Base-by-base conservation (phyloP, 2,329 filamentous ascomycete species). In the Fusarium coffeatum region DNA sequence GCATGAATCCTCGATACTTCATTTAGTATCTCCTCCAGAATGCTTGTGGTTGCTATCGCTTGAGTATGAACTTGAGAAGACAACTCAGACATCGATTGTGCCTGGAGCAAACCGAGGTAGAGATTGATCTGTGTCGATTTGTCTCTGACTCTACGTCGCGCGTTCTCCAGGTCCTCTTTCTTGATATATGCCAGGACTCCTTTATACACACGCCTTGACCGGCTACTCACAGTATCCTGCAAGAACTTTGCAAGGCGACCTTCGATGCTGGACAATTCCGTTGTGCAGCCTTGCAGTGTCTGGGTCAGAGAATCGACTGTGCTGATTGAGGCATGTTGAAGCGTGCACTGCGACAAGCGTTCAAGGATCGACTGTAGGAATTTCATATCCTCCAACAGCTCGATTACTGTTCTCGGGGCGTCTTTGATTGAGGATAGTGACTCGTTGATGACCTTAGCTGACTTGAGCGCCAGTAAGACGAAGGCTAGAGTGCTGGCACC, bases 401-500 rank as follows among this genome's bases (percentile, higher is more conserved):
- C 63, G 6, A 28, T 25, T 1, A 55, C 43, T 45, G 25, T 37
- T 20, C 13, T 59, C 0, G 61, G 61, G 2, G 61, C 60, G 16
- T 60, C 61, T 37, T 49, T 59, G 48, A 66, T 65, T 11, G 42
- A 37, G 1, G 54, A 60, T 4, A 66, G 48, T 3, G 63, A 54
- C 41, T 66, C 63, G 27, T 66, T 47, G 13, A 66, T 32, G 16
- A 60, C 12, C 18, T 66, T 66, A 15, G 43, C 48, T 6, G 63
- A 65, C 32, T 66, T 66, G 18, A 66, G 55, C 6, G 54, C 63
- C 2, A 66, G 8, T 4, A 66, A 40, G 8, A 65, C 48, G 23
- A 66, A 66, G 11, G 61, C 63, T 27, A 66, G 12, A 2, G 63
- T 66, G 13, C 61, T 66, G 7, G 63, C 63, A n/a, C 61, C 63